These are phyloP conservation scores for Cryphonectria parasitica DNA, from an alignment of 2,329 filamentous ascomycete genomes.

Conservation along the genomic window DNA sequence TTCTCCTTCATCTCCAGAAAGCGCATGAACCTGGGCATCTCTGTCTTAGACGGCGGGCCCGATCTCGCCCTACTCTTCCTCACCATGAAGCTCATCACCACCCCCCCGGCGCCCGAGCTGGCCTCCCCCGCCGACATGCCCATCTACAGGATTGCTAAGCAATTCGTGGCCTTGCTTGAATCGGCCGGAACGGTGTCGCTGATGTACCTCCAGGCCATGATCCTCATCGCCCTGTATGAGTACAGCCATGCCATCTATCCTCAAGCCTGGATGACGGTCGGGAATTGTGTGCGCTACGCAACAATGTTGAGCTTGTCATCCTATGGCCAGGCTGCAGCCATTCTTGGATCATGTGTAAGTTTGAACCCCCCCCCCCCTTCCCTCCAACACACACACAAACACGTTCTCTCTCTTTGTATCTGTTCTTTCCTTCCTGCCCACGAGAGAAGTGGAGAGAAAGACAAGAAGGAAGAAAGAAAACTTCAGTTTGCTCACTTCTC, in stretches of 20 bases:
- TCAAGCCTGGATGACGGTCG: constrained; percentile 52
- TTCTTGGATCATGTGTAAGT: constrained; percentile 40
- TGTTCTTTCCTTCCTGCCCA: constrained; percentile 33
- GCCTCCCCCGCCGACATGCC: constrained; percentile 39
- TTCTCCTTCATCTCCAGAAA: constrained; percentile 53
- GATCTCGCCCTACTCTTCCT: constrained; percentile 52
- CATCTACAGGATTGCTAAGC: constrained; percentile 48
- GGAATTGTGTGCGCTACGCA: constrained; percentile 48
- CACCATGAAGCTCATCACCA: constrained; percentile 51
- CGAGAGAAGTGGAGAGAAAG: too few relatives aligned
- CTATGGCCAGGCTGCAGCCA: constrained; percentile 40
- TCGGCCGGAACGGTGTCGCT: constrained; percentile 46
- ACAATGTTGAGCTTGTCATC: constrained; percentile 49
- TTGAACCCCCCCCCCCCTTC: too few relatives aligned
- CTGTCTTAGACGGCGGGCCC: constrained; percentile 47
- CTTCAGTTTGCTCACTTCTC: constrained; percentile 26
- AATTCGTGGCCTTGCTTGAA: constrained; percentile 47
- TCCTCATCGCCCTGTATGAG: constrained; percentile 53
- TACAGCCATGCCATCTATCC: constrained; percentile 54
- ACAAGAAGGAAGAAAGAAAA: too few relatives aligned
- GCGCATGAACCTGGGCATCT: constrained; percentile 46
- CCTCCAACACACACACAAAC: too few relatives aligned
- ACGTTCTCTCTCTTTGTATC: background rate
- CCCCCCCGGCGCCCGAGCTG: constrained; percentile 41
- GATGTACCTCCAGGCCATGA: constrained; percentile 48